Conservation (phyloP, 2,329 filamentous ascomycete genomes). For the Colletotrichum ledebouriae region DNA sequence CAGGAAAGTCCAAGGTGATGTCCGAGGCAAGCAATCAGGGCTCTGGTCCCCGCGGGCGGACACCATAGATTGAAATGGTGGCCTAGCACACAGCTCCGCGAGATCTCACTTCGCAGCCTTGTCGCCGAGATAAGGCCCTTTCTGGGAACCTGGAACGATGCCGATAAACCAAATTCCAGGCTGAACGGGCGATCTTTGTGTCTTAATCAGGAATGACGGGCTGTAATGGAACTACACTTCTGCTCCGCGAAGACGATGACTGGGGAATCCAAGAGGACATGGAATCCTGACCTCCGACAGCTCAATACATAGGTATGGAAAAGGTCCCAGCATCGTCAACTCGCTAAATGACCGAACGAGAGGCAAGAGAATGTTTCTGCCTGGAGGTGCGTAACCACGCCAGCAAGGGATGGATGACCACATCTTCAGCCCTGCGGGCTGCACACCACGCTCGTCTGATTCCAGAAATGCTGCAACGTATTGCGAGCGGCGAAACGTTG, state of each 20-base stretch:
- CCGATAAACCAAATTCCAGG: neutral
- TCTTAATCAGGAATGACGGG: neutral
- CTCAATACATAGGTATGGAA: neutral
- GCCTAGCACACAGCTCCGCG: neutral
- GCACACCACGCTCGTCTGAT: neutral
- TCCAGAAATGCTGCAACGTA: neutral
- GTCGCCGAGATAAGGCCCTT: neutral
- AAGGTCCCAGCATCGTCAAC: neutral
- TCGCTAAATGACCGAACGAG: neutral
- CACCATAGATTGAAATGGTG: neutral
- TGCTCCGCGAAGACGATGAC: no score
- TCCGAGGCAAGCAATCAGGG: constrained; percentile 37
- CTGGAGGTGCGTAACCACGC: neutral
- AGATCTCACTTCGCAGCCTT: neutral
- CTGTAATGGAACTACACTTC: neutral
- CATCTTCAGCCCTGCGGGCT: constrained; percentile 8
- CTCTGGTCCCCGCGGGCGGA: neutral
- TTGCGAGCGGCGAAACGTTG: neutral
- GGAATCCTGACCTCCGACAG: neutral
- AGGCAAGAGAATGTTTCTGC: constrained; percentile 32
- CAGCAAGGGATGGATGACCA: neutral
- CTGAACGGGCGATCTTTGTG: neutral
- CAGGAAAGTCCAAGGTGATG: constrained; percentile 23
- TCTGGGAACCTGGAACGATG: neutral
- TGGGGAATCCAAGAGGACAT: no score